These are phyloP conservation scores for Populus deltoides DNA, from an alignment of 345 rosid genomes.

Conservation along the genomic window DNA sequence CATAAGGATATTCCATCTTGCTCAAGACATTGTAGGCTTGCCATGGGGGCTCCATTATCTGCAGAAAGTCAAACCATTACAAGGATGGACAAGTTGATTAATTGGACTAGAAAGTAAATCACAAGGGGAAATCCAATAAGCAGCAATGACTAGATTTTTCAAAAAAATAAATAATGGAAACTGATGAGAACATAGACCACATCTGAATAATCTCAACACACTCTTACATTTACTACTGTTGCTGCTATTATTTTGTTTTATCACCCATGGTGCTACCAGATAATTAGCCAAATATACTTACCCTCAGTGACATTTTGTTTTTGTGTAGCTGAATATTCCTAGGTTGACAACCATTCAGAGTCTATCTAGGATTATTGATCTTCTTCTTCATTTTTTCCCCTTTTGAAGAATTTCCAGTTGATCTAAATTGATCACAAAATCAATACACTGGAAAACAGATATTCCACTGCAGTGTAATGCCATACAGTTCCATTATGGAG, in stretches of 20 bases:
- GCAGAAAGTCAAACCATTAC: conserved; percentile 15
- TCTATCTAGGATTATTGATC: neutral
- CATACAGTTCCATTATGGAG: neutral
- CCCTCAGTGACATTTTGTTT: neutral
- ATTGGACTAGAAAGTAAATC: neutral
- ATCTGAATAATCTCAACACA: neutral
- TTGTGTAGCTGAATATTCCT: neutral
- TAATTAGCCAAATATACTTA: neutral
- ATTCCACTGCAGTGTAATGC: neutral
- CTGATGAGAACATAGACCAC: neutral
- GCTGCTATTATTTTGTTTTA: neutral
- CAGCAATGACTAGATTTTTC: neutral
- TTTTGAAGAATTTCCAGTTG: neutral
- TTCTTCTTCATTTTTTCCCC: neutral
- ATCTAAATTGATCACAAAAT: neutral
- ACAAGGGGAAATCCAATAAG: neutral
- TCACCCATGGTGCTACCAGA: neutral
- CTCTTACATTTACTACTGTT: neutral
- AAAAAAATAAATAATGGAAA: neutral
- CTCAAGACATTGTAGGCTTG: conserved; percentile 72
- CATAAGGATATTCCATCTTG: conserved; percentile 94
- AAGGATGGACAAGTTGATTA: neutral
- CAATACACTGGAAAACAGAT: neutral
- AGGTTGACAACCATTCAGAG: neutral
- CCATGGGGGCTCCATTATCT: conserved; percentile 99